Conservation (phyloP, 1,139 yeast species). For the Pichia sp. region DNA sequence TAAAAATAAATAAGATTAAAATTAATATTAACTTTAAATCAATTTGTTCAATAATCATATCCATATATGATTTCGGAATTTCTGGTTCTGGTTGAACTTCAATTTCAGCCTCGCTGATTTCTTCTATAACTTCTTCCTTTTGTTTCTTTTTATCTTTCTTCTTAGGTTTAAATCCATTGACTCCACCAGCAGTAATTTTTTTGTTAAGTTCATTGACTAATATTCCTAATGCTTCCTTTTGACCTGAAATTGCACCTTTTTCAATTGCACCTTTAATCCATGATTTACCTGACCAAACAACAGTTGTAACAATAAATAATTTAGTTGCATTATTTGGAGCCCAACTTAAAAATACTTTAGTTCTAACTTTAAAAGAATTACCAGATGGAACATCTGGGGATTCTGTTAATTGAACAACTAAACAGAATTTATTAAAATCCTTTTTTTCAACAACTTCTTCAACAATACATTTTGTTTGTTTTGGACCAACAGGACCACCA, state of each 20-base stretch:
- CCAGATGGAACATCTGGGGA: constrained; percentile 98
- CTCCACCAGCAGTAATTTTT: constrained; percentile 30
- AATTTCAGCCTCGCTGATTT: constrained; percentile 16
- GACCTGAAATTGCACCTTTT: constrained; percentile 89
- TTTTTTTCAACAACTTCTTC: constrained; percentile 63
- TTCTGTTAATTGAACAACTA: constrained; percentile 60
- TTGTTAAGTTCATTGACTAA: constrained; percentile 54
- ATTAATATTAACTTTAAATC: constrained; percentile 21
- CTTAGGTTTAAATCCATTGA: constrained; percentile 5
- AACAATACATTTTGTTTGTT: constrained; percentile 79
- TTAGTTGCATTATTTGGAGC: constrained; percentile 63
- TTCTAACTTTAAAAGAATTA: constrained; percentile 65
- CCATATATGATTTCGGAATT: constrained; percentile 11
- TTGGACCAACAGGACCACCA: constrained; percentile 88
- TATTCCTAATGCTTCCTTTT: constrained; percentile 59
- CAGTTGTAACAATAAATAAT: constrained; percentile 54
- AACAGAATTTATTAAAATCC: constrained; percentile 51
- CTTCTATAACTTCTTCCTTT: constrained; percentile 15
- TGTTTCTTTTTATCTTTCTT: constrained; percentile 11
- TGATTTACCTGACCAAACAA: constrained; percentile 90
- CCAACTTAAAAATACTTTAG: constrained; percentile 71
- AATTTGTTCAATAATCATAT: constrained; percentile 16
- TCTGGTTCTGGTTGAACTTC: background rate
- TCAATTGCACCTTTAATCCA: constrained; percentile 92
- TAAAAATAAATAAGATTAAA: constrained; percentile 16